These are phyloP conservation scores for Polytrichum formosum DNA, from an alignment of 225 moss, liverwort and hornwort species.

Conservation along the genomic window DNA sequence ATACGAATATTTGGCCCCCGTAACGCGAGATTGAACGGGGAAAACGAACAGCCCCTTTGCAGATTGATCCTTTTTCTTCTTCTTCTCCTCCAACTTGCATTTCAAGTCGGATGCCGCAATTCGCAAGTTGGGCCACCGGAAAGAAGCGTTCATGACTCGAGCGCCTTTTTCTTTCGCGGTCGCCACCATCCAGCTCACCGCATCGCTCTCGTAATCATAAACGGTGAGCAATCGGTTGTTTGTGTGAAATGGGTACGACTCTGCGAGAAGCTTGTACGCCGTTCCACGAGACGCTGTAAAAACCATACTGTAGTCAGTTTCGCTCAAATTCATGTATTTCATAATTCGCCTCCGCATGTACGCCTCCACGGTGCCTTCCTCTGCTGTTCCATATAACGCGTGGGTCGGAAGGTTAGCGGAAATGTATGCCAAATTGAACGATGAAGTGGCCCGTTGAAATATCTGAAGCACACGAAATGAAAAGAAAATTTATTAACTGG, in stretches of 20 bases:
- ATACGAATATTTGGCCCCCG: constrained; percentile 90
- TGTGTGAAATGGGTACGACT: constrained; percentile 82
- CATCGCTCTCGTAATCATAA: constrained; percentile 96
- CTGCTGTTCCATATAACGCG: constrained; percentile 87
- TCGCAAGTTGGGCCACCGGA: constrained; percentile 89
- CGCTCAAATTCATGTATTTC: constrained; percentile 86
- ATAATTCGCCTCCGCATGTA: constrained; percentile 84
- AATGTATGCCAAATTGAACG: constrained; percentile 90
- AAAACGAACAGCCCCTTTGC: constrained; percentile 92
- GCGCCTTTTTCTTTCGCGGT: constrained; percentile 84
- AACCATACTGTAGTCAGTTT: constrained; percentile 92
- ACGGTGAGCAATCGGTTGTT: constrained; percentile 79
- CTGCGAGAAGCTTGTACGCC: constrained; percentile 92
- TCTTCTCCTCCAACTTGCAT: constrained; percentile 85
- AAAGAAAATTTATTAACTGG: background rate
- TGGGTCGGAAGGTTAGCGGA: constrained; percentile 93
- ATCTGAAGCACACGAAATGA: constrained; percentile 22
- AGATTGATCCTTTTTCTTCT: constrained; percentile 70
- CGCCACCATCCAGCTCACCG: constrained; percentile 86
- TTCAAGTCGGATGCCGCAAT: constrained; percentile 74
- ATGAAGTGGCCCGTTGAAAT: constrained; percentile 63
- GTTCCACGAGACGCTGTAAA: constrained; percentile 93
- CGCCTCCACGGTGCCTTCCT: constrained; percentile 78
- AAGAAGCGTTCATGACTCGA: constrained; percentile 73
- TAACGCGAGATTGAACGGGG: constrained; percentile 89